These are phyloP conservation scores for Viola odorata DNA, from an alignment of 345 rosid species.

Conservation along the genomic window DNA sequence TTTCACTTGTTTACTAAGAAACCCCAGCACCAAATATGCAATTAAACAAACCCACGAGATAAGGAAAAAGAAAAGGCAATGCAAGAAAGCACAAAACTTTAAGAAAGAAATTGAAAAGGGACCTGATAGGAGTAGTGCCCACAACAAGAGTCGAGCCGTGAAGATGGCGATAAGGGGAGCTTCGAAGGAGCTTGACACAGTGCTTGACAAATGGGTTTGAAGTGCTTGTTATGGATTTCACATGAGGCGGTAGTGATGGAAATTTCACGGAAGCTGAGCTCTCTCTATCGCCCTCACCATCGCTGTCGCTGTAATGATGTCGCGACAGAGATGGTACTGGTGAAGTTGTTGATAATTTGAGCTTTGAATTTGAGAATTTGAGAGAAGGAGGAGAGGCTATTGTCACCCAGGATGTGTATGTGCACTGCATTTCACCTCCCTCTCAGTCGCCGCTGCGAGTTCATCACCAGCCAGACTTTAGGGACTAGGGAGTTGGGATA, in stretches of 20 bases:
- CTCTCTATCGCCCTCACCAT: conserved; percentile 11
- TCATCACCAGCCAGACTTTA: no score
- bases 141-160: conserved; percentile 73
- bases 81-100: neutral
- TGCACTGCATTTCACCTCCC: conserved; percentile 27
- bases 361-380: conserved; percentile 16
- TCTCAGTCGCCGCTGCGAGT: neutral
- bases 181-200: conserved; percentile 76
- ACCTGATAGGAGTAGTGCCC: conserved; percentile 83
- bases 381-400: conserved; percentile 10
- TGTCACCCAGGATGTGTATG: conserved; percentile 20
- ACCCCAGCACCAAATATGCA: no score
- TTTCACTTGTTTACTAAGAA: no score
- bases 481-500: no score
- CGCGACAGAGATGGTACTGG: conserved; percentile 2
- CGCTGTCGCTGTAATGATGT: conserved; percentile 1
- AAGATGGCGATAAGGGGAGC: conserved; percentile 77
- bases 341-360: conserved; percentile 16
- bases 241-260: conserved; percentile 37
- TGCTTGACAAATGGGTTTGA: conserved; percentile 84
- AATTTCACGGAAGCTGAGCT: conserved; percentile 11
- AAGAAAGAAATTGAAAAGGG: neutral
- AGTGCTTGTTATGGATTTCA: conserved; percentile 55
- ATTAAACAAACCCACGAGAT: no score
- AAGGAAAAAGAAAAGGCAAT: neutral